Evolutionary conservation across 73 alveolate genomes (phyloP).

Genomic region (Paramecium octaurelia): DNA sequence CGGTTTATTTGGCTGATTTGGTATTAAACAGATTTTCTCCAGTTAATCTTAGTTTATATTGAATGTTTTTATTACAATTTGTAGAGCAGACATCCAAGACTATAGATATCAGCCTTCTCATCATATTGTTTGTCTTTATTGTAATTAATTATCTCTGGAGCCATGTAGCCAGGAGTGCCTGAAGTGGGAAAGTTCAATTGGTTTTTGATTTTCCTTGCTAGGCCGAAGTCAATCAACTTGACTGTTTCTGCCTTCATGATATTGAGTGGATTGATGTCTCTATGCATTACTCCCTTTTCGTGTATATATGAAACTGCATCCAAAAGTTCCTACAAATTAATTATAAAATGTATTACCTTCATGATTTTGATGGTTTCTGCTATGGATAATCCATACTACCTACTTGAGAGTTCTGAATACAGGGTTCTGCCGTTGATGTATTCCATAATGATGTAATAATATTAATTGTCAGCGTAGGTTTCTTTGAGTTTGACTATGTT

Average conservation of each 20-base stretch:
- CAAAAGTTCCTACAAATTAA: background rate
- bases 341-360: background rate
- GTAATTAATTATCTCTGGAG: constrained; percentile 72
- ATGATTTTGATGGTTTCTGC: constrained; percentile 12
- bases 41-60: background rate
- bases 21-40: constrained; percentile 1
- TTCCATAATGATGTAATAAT: constrained; percentile 25
- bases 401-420: background rate
- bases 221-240: constrained; percentile 33
- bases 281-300: constrained; percentile 39
- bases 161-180: constrained; percentile 87
- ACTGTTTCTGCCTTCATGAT: constrained; percentile 22
- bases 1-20: background rate
- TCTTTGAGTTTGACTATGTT: constrained; percentile 46
- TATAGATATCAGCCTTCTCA: constrained; percentile 30
- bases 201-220: constrained; percentile 16
- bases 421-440: constrained; percentile 23
- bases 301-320: constrained; percentile 24
- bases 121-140: constrained; percentile 38
- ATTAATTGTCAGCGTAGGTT: background rate
- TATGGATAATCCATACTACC: background rate
- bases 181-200: constrained; percentile 55
- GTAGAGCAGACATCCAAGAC: constrained; percentile 35
- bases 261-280: constrained; percentile 51
- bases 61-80: background rate